phyloP scores from a whole-genome alignment of 768 basidiomycete species.

The Pleurotus pulmonarius region DNA sequence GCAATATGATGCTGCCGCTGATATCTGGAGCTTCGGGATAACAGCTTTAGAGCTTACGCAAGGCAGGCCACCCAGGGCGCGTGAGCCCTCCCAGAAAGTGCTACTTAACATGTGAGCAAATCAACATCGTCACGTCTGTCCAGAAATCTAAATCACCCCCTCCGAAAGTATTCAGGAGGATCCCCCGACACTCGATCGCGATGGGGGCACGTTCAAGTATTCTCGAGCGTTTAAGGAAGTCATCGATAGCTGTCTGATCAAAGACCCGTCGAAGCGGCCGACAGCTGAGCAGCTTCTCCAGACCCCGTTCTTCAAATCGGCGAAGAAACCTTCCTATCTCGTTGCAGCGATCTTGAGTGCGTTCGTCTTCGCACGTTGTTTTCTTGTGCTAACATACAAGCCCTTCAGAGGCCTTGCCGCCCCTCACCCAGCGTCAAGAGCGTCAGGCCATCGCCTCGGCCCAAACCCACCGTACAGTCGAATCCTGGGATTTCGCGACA shows the following conservation, averaged over 20 bases:
- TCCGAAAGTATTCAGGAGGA: conserved; percentile 63
- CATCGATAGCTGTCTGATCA: conserved; percentile 76
- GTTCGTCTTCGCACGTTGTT: conserved; percentile 12
- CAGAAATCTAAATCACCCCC: neutral
- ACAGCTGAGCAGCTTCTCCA: conserved; percentile 75
- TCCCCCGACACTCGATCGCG: conserved; percentile 73
- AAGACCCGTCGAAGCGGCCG: conserved; percentile 84
- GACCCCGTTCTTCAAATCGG: conserved; percentile 71
- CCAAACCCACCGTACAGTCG: conserved; percentile 48
- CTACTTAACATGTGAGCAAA: conserved; percentile 63
- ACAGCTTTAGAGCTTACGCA: conserved; percentile 89
- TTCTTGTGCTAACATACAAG: neutral
- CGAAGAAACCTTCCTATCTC: conserved; percentile 78
- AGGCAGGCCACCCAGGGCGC: conserved; percentile 82
- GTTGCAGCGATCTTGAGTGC: conserved; percentile 70
- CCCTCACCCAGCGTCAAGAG: conserved; percentile 71
- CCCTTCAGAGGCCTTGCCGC: conserved; percentile 59
- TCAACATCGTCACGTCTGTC: too few relatives aligned
- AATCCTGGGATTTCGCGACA: conserved; percentile 79
- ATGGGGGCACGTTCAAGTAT: conserved; percentile 69
- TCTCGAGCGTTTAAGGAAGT: conserved; percentile 81
- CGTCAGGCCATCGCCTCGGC: conserved; percentile 37
- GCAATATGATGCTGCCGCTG: conserved; percentile 81
- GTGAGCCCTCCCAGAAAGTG: conserved; percentile 69
- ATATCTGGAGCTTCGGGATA: conserved; percentile 96